Evolutionary conservation across 257 asterid genomes (phyloP).

Genomic region (Primulina tabacum): DNA sequence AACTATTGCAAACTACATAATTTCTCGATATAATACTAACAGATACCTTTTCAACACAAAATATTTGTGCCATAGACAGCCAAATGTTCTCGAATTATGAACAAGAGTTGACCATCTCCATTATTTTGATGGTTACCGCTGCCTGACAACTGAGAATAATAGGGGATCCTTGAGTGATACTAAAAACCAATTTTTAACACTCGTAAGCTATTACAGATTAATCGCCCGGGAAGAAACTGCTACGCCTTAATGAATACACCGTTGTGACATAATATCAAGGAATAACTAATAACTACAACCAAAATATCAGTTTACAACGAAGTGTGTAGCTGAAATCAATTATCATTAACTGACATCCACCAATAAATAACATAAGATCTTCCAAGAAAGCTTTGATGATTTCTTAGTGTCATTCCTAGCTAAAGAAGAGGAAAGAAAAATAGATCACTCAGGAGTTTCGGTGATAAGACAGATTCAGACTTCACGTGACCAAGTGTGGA

Average conservation of each 20-base stretch:
- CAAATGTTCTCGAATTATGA: not conserved
- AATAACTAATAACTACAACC: not conserved
- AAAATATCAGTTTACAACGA: not conserved
- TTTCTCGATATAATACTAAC: too few relatives aligned
- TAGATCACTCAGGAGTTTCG: not conserved
- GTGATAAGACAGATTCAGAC: conserved; percentile 16
- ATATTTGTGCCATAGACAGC: too few relatives aligned
- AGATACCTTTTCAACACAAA: too few relatives aligned
- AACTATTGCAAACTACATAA: too few relatives aligned
- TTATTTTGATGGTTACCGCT: not conserved
- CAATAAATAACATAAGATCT: not conserved
- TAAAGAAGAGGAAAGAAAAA: not conserved
- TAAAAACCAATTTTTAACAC: too few relatives aligned
- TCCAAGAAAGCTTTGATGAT: not conserved
- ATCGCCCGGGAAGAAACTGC: too few relatives aligned
- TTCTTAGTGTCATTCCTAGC: not conserved
- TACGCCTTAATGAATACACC: not conserved
- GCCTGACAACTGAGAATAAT: too few relatives aligned
- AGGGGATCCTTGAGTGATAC: not conserved
- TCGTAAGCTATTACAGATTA: too few relatives aligned
- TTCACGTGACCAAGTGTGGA: conserved; percentile 15
- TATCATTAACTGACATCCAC: not conserved
- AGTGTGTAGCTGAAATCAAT: too few relatives aligned
- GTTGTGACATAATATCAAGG: not conserved
- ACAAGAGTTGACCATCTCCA: not conserved